phyloP scores from a whole-genome alignment of 2,329 filamentous ascomycete species.

The Ascochyta koolunga region DNA sequence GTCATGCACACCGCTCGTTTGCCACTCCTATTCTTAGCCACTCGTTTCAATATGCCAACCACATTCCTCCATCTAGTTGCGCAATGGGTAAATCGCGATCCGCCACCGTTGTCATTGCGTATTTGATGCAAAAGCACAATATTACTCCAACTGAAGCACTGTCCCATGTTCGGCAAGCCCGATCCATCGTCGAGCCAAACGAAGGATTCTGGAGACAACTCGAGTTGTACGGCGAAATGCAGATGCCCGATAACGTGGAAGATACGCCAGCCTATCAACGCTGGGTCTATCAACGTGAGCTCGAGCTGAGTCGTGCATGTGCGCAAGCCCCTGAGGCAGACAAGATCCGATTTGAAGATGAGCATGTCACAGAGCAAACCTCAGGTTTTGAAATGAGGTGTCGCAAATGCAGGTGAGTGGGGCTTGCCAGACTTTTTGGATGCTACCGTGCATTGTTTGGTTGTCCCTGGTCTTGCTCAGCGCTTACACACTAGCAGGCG shows the following conservation, averaged over 20 bases:
- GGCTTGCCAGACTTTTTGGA: constrained; percentile 6
- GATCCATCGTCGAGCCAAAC: constrained; percentile 87
- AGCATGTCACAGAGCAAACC: constrained; percentile 52
- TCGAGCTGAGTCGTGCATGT: constrained; percentile 71
- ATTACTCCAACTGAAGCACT: constrained; percentile 69
- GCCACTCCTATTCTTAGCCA: constrained; percentile 40
- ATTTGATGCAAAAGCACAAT: constrained; percentile 68
- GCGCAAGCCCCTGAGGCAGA: constrained; percentile 78
- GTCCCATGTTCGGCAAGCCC: constrained; percentile 68
- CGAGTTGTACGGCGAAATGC: constrained; percentile 85
- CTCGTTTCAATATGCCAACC: constrained; percentile 44
- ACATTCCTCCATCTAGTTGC: constrained; percentile 57
- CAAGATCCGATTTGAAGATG: constrained; percentile 82
- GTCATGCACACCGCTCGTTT: constrained; percentile 44
- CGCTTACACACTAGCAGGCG: constrained; percentile 53
- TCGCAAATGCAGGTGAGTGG: constrained; percentile 80
- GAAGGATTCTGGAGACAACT: constrained; percentile 90
- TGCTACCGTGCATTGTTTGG: constrained; percentile 14
- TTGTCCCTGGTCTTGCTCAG: constrained; percentile 19
- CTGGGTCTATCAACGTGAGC: constrained; percentile 71
- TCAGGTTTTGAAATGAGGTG: constrained; percentile 73
- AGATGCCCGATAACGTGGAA: constrained; percentile 72
- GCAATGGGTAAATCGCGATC: constrained; percentile 97
- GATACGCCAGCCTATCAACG: constrained; percentile 79
- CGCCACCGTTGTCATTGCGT: constrained; percentile 81